Conservation (phyloP, 2,329 filamentous ascomycete genomes). For the Trichoderma endophyticum region DNA sequence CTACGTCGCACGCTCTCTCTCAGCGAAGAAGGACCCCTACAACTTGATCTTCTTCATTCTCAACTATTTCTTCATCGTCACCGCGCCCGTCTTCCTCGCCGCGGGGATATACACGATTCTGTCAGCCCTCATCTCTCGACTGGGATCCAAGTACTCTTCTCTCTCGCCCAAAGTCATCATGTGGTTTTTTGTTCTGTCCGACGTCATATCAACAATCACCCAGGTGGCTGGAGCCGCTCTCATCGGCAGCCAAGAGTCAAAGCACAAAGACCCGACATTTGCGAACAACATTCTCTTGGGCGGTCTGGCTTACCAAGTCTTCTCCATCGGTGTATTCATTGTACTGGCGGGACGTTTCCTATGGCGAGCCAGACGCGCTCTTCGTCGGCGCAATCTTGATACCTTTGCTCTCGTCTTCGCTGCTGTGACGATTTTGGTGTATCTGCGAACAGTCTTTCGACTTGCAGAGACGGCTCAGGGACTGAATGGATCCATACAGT, state of each 20-base stretch:
- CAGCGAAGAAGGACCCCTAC: constrained; percentile 49
- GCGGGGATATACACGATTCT: constrained; percentile 56
- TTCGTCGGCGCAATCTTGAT: constrained; percentile 30
- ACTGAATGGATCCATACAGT: constrained; percentile 42
- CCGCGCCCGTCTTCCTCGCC: constrained; percentile 55
- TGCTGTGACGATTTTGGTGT: constrained; percentile 46
- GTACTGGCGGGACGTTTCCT: constrained; percentile 42
- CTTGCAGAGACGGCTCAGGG: constrained; percentile 54
- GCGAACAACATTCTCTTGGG: constrained; percentile 55
- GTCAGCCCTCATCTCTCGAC: constrained; percentile 45
- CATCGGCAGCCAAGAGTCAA: constrained; percentile 48
- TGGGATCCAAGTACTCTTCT: constrained; percentile 42
- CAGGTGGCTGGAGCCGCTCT: constrained; percentile 54
- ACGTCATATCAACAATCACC: constrained; percentile 51
- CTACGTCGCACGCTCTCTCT: constrained; percentile 48
- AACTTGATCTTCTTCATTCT: constrained; percentile 54
- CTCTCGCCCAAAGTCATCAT: constrained; percentile 47
- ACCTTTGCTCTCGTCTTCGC: constrained; percentile 43
- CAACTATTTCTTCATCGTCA: constrained; percentile 61
- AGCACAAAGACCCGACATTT: constrained; percentile 47
- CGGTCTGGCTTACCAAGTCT: constrained; percentile 53
- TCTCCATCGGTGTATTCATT: constrained; percentile 49
- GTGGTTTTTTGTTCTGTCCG: constrained; percentile 52
- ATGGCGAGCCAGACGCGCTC: constrained; percentile 32
- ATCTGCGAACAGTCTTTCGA: constrained; percentile 51